These are phyloP conservation scores for Orbilia blumenaviensis DNA, from an alignment of 2,329 filamentous ascomycete genomes.

Conservation along the genomic window DNA sequence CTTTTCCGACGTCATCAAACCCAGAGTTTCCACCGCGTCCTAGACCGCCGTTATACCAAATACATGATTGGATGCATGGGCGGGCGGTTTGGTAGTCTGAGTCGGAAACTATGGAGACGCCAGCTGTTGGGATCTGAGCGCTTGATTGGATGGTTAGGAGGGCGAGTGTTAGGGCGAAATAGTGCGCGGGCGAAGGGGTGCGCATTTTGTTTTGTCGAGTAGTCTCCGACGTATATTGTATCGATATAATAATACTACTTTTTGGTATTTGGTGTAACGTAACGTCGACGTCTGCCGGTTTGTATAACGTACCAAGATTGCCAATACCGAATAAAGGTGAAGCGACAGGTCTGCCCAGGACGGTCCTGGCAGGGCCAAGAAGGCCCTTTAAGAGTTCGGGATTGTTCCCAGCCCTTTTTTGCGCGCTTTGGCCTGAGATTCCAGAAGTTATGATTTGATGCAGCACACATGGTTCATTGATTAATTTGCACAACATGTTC, in stretches of 20 bases:
- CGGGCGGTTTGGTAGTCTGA: constrained; percentile 48
- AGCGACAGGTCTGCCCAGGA: neutral
- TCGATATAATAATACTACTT: neutral
- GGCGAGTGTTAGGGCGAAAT: neutral
- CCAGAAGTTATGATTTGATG: neutral
- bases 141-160: neutral
- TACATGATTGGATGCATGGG: constrained; percentile 56
- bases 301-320: neutral
- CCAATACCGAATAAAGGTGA: neutral
- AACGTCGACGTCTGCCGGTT: neutral
- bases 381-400: neutral
- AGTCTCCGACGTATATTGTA: neutral
- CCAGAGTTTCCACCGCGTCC: constrained; percentile 54
- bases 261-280: neutral
- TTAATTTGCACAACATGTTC: constrained; percentile 11
- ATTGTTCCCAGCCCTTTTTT: neutral
- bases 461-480: constrained; percentile 1
- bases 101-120: constrained; percentile 45
- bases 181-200: neutral
- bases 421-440: neutral
- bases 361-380: neutral
- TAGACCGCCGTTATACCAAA: constrained; percentile 58
- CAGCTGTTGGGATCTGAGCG: constrained; percentile 25
- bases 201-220: neutral
- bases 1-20: constrained; percentile 47